A percentile compares a stretch with the other conserved stretches of the same genome.
phyloP scores from a whole-genome alignment of 495 filamentous ascomycete genomes.

The Opeltia flavorubescens region DNA sequence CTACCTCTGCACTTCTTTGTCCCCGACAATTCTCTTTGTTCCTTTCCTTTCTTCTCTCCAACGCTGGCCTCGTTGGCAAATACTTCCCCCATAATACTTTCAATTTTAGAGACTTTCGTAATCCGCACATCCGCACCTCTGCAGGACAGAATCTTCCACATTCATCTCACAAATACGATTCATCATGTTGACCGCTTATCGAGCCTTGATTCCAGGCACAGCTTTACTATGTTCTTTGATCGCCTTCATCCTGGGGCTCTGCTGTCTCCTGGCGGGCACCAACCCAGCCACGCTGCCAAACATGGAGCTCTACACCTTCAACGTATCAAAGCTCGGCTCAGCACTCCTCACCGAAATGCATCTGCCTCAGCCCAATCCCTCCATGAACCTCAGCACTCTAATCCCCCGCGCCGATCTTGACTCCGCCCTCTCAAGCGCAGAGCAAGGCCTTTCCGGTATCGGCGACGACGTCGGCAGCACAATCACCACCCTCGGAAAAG shows the following conservation, averaged over 20 bases:
- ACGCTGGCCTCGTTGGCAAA: no score
- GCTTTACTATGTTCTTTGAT: constrained; percentile 3
- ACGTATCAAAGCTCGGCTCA: constrained; percentile 3
- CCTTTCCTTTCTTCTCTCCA: no score
- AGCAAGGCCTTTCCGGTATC: neutral
- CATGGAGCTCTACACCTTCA: constrained; percentile 11
- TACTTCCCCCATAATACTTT: no score
- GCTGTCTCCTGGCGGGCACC: constrained; percentile 10
- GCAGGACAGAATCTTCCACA: constrained; percentile 2
- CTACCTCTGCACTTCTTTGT: no score
- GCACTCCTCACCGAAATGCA: neutral
- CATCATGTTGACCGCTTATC: constrained; percentile 2
- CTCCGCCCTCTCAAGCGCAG: constrained; percentile 1
- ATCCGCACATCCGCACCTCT: no score
- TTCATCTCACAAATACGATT: neutral
- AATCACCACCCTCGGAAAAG: neutral
- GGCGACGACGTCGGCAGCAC: neutral
- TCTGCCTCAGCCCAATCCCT: constrained; percentile 4
- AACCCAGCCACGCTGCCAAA: constrained; percentile 8
- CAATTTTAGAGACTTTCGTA: no score
- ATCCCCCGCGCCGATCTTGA: neutral
- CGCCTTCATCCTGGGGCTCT: constrained; percentile 10
- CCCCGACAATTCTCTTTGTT: no score
- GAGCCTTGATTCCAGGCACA: constrained; percentile 3
- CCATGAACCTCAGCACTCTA: constrained; percentile 6